phyloP scores from a whole-genome alignment of 1,284 basidiomycete species.

The Tilletia caries region DNA sequence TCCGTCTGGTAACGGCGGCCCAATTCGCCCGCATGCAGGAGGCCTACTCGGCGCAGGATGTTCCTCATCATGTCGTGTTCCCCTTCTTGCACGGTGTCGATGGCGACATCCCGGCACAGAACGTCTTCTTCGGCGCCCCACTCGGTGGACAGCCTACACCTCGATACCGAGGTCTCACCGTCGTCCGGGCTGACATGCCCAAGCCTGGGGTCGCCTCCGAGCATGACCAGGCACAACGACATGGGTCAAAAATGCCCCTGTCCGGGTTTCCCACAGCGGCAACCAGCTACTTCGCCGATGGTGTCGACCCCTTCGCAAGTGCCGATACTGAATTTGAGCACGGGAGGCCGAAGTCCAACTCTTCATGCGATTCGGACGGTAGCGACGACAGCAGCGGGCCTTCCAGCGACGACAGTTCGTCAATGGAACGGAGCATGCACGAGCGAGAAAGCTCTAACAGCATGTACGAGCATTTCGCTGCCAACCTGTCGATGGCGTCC shows the following conservation, averaged over 20 bases:
- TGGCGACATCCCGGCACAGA: constrained; percentile 40
- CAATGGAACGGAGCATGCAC: background rate
- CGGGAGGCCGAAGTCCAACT: background rate
- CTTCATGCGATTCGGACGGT: background rate
- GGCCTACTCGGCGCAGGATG: constrained; percentile 36
- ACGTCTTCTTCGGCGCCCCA: constrained; percentile 44
- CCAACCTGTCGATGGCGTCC: constrained; percentile 9
- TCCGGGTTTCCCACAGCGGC: background rate
- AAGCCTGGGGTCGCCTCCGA: constrained; percentile 17
- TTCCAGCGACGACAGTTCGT: constrained; percentile 3
- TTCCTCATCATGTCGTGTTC: constrained; percentile 45
- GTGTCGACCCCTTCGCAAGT: background rate
- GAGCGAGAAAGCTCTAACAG: background rate
- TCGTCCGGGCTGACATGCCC: constrained; percentile 50
- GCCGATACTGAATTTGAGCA: background rate
- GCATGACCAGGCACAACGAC: background rate
- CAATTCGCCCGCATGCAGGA: constrained; percentile 40
- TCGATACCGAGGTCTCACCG: constrained; percentile 46
- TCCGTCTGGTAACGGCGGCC: constrained; percentile 38
- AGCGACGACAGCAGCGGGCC: background rate
- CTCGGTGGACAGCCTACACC: constrained; percentile 35
- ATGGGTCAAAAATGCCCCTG: background rate
- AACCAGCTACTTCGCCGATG: background rate
- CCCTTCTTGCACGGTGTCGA: constrained; percentile 51
- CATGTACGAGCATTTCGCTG: constrained; percentile 10